A percentile compares a stretch with the other conserved stretches of the same genome.
These are phyloP conservation scores for Mycena kentingensis DNA, from an alignment of 768 basidiomycete genomes.

Conservation along the genomic window DNA sequence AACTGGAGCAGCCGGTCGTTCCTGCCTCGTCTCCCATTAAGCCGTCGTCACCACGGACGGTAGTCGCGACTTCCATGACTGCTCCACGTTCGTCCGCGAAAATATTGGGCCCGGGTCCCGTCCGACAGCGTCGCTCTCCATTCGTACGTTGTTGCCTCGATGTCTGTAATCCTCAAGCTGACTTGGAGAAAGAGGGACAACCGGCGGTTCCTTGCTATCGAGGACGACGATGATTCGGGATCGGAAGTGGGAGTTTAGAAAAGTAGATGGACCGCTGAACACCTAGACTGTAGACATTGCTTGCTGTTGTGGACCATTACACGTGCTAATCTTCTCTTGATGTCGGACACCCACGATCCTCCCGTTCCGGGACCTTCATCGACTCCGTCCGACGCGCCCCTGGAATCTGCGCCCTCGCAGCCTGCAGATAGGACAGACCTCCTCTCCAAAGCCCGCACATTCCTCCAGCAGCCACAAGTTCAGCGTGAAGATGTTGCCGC, in stretches of 20 bases:
- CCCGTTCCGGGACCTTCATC: neutral
- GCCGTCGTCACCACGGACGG: neutral
- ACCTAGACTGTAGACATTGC: neutral
- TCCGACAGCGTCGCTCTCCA: constrained; percentile 27
- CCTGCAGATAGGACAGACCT: constrained; percentile 43
- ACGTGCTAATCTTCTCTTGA: constrained; percentile 5
- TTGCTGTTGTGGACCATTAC: too few relatives aligned
- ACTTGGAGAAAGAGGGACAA: constrained; percentile 39
- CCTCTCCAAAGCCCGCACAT: constrained; percentile 57
- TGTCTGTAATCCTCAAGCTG: neutral
- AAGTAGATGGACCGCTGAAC: too few relatives aligned
- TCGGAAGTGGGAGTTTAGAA: too few relatives aligned
- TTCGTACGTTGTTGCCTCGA: constrained; percentile 20
- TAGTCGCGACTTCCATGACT: neutral
- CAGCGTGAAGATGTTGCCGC: constrained; percentile 53
- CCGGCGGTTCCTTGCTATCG: constrained; percentile 49
- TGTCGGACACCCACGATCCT: neutral
- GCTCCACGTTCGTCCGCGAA: too few relatives aligned
- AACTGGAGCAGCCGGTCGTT: neutral
- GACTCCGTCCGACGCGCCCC: neutral
- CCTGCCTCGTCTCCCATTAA: neutral
- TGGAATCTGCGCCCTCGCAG: neutral
- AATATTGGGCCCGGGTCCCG: too few relatives aligned
- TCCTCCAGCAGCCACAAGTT: constrained; percentile 68
- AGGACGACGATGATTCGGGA: constrained; percentile 43